A percentile compares a stretch with the other conserved stretches of the same genome.
Conservation (phyloP, 495 filamentous ascomycete genomes). For the Venustampulla echinocandica region DNA sequence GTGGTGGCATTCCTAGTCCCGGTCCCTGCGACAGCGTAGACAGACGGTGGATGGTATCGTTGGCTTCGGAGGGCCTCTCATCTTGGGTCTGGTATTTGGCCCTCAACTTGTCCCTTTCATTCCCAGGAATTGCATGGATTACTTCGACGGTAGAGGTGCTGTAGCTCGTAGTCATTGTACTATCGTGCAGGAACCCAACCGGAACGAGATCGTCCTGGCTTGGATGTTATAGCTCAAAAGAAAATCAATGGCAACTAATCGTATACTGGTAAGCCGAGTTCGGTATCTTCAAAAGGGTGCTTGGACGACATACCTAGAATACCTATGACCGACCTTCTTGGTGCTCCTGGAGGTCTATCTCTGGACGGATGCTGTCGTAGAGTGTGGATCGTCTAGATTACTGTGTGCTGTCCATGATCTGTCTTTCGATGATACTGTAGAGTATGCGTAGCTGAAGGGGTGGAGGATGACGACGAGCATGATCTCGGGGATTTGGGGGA, state of each 20-base stretch:
- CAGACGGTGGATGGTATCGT: slow-evolving; percentile 1
- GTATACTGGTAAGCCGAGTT: background rate
- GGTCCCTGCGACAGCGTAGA: slow-evolving; percentile 5
- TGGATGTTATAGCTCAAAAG: too few relatives aligned
- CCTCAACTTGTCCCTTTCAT: slow-evolving; percentile 12
- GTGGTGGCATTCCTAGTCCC: background rate
- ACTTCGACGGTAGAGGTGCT: slow-evolving; percentile 8
- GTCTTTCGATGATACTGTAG: background rate
- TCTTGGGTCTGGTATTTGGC: slow-evolving; percentile 1
- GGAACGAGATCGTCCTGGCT: too few relatives aligned
- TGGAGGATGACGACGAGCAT: slow-evolving; percentile 9
- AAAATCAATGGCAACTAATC: too few relatives aligned
- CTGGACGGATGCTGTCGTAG: too few relatives aligned
- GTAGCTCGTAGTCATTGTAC: slow-evolving; percentile 21
- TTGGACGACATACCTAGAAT: background rate
- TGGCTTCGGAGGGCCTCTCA: background rate
- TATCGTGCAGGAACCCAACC: too few relatives aligned
- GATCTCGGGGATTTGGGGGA: background rate
- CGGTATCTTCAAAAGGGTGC: background rate
- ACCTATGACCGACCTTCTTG: too few relatives aligned
- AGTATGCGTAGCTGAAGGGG: background rate
- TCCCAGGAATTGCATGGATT: slow-evolving; percentile 19
- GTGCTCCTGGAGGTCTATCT: too few relatives aligned
- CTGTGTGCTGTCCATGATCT: slow-evolving; percentile 4
- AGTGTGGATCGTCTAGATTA: too few relatives aligned